Evolutionary conservation across 2,329 filamentous ascomycete species (phyloP).

Genomic region (Sporothrix globosa): DNA sequence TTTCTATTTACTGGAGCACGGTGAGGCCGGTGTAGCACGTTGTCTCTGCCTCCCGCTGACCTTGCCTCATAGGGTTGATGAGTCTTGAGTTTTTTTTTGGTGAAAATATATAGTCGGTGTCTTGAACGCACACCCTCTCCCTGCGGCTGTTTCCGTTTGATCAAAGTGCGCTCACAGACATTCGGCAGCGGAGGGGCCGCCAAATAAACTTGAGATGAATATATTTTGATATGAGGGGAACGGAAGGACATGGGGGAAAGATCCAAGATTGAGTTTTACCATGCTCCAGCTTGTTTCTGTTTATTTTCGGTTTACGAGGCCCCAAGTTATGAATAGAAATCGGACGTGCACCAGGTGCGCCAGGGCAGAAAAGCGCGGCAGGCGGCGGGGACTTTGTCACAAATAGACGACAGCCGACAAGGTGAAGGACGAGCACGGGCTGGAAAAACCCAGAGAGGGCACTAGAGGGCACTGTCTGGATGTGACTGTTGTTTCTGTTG

Average conservation of each 20-base stretch:
- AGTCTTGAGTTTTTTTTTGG: neutral
- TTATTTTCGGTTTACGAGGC: neutral
- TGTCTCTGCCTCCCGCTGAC: neutral
- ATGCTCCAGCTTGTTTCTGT: neutral
- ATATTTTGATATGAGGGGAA: neutral
- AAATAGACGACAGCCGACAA: slow-evolving; percentile 24
- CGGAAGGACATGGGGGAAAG: neutral
- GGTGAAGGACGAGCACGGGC: slow-evolving; percentile 9
- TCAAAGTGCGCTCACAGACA: slow-evolving; percentile 12
- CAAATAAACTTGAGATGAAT: slow-evolving; percentile 1
- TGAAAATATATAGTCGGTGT: neutral
- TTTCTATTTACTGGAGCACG: neutral
- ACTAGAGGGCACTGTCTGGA: neutral
- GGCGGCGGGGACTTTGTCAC: slow-evolving; percentile 19
- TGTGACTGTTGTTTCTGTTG: neutral
- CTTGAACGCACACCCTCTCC: neutral
- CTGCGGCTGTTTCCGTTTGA: slow-evolving; percentile 19
- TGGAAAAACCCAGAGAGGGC: neutral
- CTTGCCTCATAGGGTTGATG: slow-evolving; percentile 3
- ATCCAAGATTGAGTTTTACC: neutral
- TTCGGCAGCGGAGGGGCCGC: slow-evolving; percentile 13
- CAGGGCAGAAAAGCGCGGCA: neutral
- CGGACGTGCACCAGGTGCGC: neutral
- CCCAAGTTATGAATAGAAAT: slow-evolving; percentile 7
- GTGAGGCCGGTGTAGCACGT: neutral